Evolutionary conservation across 2,329 filamentous ascomycete species (phyloP).

Genomic region (Colletotrichum graminicola): DNA sequence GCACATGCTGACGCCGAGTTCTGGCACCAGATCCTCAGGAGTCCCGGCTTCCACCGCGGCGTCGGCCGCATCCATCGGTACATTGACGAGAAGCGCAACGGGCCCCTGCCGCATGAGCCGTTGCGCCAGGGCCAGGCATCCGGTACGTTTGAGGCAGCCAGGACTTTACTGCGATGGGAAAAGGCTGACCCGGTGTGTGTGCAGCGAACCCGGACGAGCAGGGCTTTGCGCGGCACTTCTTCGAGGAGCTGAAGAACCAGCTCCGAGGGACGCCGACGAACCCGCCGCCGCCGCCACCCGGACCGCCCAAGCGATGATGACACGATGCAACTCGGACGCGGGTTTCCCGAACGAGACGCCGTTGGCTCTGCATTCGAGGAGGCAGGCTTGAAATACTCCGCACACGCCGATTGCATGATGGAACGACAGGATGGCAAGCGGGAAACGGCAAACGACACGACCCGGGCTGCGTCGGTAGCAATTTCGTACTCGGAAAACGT

Average conservation of each 20-base stretch:
- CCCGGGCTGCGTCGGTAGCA: neutral
- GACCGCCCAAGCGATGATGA: constrained; percentile 43
- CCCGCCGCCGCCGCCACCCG: constrained; percentile 44
- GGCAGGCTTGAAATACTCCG: too few relatives aligned
- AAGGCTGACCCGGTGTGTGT: constrained; percentile 5
- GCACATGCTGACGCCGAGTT: neutral
- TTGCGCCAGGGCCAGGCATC: constrained; percentile 66
- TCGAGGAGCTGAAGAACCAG: constrained; percentile 65
- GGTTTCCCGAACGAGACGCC: neutral
- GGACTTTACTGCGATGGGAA: neutral
- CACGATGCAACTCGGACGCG: too few relatives aligned
- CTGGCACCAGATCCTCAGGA: constrained; percentile 59
- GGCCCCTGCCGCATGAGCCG: constrained; percentile 64
- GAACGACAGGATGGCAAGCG: neutral
- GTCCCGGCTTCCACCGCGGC: constrained; percentile 63
- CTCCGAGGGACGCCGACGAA: constrained; percentile 59
- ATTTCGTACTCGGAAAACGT: neutral
- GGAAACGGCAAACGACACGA: neutral
- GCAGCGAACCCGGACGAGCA: constrained; percentile 30
- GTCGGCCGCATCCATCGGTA: constrained; percentile 65
- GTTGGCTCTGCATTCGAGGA: too few relatives aligned
- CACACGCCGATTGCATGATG: neutral
- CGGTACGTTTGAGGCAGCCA: constrained; percentile 48
- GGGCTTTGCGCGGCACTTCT: constrained; percentile 55
- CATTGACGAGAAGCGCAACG: constrained; percentile 62